Base-by-base conservation (phyloP, 1,139 yeast species). In the Saccharomycopsis hybrid region DNA sequence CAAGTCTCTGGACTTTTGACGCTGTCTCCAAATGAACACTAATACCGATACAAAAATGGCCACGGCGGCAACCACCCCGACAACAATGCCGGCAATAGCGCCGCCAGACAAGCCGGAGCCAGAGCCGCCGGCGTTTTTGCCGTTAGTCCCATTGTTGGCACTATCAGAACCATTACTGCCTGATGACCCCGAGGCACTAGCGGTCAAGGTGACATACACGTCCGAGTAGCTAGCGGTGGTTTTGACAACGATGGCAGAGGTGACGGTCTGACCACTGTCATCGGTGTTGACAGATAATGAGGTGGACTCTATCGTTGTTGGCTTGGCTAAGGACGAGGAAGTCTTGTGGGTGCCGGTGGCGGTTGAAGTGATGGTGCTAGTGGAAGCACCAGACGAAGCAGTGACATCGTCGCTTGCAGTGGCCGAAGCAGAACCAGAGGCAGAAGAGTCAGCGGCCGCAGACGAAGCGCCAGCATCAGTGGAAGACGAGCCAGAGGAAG, bases 61-160 rank as follows among this genome's bases (percentile, higher is more conserved):
- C 0, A 70, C 71, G 44, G 86, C 88, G 4, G 70, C 70, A 1
- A 82, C 68, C 1, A 73, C 69, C n/a, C 89, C 89, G 46, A 83
- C 72, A 1, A 78, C 86, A 9, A 81, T 77, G 44, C 89, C 90
- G 1, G 84, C 89, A 56, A 82, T 80, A n/a, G 82, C 82, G 25
- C 92, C 92, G 4, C 76, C 73, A 4, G 59, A 60, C 9, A 63
- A 30, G 9, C 37, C 9, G 8, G 31, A 9, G 11, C 41, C 38
- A 35, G 31, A 27, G 31, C 24, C 39, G 11, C 11, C 32, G 3
- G 35, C 28, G 5, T 31, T 38, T n/a, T n/a, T n/a, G n/a, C n/a
- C n/a, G n/a, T n/a, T n/a, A n/a, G n/a, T n/a, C 25, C 25, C n/a
- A 4, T 5, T 25, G 7, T 27, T 35, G 5, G 35, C 8, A 32